Evolutionary conservation across 2,329 filamentous ascomycete genomes (phyloP).

Genomic region (Penicillium sp.): DNA sequence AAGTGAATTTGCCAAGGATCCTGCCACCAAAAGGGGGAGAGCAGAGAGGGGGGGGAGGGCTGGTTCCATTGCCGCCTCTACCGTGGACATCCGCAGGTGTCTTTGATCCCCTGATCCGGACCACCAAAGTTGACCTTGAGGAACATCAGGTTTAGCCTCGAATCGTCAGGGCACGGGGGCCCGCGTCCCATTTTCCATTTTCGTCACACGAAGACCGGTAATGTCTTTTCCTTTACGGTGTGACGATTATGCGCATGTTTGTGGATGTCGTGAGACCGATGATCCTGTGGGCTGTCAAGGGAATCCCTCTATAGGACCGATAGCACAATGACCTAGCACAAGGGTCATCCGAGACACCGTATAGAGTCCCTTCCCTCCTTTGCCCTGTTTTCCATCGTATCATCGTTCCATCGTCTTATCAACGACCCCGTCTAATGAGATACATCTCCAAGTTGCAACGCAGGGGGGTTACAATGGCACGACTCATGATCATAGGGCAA

Average conservation of each 20-base stretch:
- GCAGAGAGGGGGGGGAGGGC: no score
- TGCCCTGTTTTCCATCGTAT: neutral
- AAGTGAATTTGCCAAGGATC: neutral
- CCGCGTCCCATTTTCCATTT: neutral
- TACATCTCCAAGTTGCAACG: neutral
- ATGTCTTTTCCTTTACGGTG: neutral
- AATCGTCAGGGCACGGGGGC: neutral
- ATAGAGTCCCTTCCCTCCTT: neutral
- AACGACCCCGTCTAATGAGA: neutral
- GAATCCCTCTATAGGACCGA: neutral
- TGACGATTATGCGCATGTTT: neutral
- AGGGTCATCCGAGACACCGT: neutral
- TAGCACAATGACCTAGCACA: neutral
- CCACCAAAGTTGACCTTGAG: neutral
- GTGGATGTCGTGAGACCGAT: neutral
- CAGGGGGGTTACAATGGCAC: neutral
- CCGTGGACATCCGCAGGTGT: neutral
- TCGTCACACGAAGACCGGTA: neutral
- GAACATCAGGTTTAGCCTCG: neutral
- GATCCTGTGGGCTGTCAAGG: neutral
- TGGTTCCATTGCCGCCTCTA: no score
- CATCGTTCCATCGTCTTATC: neutral
- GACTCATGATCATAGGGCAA: neutral
- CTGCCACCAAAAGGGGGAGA: neutral
- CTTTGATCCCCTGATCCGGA: neutral